Base-by-base conservation (phyloP, 441 rosid species). In the Gossypium aridum region DNA sequence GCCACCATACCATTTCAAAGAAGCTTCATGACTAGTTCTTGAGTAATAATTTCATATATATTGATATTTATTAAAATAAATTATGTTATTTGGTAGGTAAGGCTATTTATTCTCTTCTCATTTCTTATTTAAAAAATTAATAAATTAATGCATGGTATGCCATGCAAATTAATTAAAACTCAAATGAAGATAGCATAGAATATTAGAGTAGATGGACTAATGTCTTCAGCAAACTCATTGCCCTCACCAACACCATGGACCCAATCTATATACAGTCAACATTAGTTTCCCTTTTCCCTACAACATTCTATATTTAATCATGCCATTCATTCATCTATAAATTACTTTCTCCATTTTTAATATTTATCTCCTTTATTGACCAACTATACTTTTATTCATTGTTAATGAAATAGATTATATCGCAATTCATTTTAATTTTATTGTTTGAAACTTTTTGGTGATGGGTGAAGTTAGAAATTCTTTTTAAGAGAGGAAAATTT, bases 201-300 rank as follows among this genome's bases (percentile, higher is more conserved):
- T 68, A 77, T 59, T 31, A 74, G 3, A 12, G 80, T 76, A 76
- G 81, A 63, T 78, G 19, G 76, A 75, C 71, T 73, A 77, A 49
- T 28, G 75, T 73, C 78, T 73, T 83, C 80, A 65, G 56, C 72
- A 34, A 39, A 8, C n/a, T 4, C 53, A 39, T 39, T 37, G 25
- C n/a, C 8, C 53, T 37, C 28, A 43, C 55, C 26, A 65, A 19
- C 16, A 14, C 28, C 47, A 20, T 17, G 53, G 47, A 22, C 10
- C 67, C 67, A 31, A 31, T 14, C 17, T 28, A 45, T 45, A 55
- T 31, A 4, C 19, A 66, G 13, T 39, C 55, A 16, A 23, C 20
- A 47, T 49, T 19, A 19, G 2, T 19, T 61, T 37, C 49, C 51
- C 23, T 17, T 37, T 64, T 2, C 22, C 22, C 14, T 10, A 7